Conservation (phyloP, 495 filamentous ascomycete genomes). For the Rostrohypoxylon terebratum region DNA sequence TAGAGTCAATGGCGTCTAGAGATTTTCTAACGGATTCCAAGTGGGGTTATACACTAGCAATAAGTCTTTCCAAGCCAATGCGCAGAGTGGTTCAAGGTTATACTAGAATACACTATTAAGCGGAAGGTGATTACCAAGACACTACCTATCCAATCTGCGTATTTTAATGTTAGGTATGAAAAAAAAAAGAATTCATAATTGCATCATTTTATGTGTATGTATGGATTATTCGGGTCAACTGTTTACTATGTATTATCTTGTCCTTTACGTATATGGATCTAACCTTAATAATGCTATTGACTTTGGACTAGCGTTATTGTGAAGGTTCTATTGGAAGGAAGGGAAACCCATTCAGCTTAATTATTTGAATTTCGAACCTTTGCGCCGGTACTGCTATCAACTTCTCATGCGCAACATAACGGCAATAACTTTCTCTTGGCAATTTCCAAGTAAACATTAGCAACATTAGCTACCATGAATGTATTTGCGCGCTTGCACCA, state of each 20-base stretch:
- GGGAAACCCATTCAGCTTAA: background rate
- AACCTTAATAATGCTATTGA: background rate
- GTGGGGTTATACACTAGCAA: constrained; percentile 8
- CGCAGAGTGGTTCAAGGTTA: background rate
- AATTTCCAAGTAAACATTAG: background rate
- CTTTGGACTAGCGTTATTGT: background rate
- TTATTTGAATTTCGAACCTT: constrained; percentile 15
- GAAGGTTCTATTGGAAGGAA: background rate
- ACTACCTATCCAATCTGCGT: no score
- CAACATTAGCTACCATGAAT: no score
- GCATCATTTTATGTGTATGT: no score
- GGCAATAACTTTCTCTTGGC: constrained; percentile 13
- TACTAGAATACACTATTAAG: no score
- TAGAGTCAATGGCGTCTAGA: constrained; percentile 1
- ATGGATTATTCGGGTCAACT: no score
- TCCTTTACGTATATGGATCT: background rate
- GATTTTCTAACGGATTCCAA: constrained; percentile 4
- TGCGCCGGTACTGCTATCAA: constrained; percentile 5
- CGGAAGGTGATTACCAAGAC: background rate
- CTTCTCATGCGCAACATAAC: constrained; percentile 6
- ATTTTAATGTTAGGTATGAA: no score
- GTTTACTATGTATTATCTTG: background rate
- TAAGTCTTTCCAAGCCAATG: constrained; percentile 8
- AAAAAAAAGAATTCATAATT: background rate
- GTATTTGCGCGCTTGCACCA: background rate